Base-by-base conservation (phyloP, 2,329 filamentous ascomycete species). In the Diaporthe destruens region DNA sequence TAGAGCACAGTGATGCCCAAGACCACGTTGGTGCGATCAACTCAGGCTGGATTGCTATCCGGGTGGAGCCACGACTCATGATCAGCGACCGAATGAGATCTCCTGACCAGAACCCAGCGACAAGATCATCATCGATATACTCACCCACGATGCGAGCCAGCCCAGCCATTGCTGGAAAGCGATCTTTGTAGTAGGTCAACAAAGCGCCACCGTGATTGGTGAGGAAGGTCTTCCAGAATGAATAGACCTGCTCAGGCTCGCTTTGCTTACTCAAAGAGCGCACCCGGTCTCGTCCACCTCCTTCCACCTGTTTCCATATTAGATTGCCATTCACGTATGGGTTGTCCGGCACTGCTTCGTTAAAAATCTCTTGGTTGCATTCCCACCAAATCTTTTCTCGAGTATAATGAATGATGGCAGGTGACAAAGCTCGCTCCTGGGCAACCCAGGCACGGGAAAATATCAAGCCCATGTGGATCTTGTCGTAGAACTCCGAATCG, bases 101-200 rank as follows among this genome's bases (percentile, higher is more conserved):
- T 4, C 61, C 61, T 16, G 32, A 32, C 44, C 44, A 65, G 8
- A 65, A 36, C n/a, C 61, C 61, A 12, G 59, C 59, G 9, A 63
- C 20, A 29, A 63, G 16, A 2, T 49, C 47, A 12, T 63, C 59
- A 6, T 34, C 20, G 3, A 63, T 34, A 20, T 49, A 23, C 4
- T 23, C 18, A 6, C 25, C 4, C 29, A 63, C 11, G 9, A 49
- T 32, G 2, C 59, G 59, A 3, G 59, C 59, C 32, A 63, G 47
- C 3, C 59, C 59, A 9, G 42, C 29, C 8, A 23, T 20, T 49
- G 59, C 59, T 49, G 59, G 59, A 4, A 63, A 34, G 11, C 59
- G 59, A 29, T 63, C 59, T 20, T 1, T 12, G 1, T 47, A 7
- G 29, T 9, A 49, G 3, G 59, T 63, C 39, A 63, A 49, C 1